These are phyloP conservation scores for Pyrrhoderma noxium DNA, from an alignment of 1,284 basidiomycete genomes.

Conservation along the genomic window DNA sequence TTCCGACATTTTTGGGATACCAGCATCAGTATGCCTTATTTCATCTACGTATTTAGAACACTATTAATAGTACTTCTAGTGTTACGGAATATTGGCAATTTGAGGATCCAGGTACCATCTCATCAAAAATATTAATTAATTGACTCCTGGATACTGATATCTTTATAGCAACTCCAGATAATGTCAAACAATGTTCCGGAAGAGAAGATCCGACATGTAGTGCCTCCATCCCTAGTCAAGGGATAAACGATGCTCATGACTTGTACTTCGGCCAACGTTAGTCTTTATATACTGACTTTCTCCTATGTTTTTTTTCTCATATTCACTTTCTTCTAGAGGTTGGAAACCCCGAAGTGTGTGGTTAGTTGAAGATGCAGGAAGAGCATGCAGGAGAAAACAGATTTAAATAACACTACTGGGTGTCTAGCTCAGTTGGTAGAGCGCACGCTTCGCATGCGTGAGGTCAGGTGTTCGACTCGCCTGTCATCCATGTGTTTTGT, in stretches of 20 bases:
- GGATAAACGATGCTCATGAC: slow-evolving; percentile 14
- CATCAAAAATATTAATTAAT: neutral
- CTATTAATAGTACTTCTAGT: neutral
- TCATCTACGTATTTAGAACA: neutral
- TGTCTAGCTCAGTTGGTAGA: no score
- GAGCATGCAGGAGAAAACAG: no score
- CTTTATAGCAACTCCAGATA: neutral
- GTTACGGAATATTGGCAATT: slow-evolving; percentile 15
- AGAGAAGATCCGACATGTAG: slow-evolving; percentile 18
- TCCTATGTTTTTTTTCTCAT: neutral
- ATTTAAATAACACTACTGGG: no score
- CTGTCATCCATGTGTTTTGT: no score
- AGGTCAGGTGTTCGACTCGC: no score
- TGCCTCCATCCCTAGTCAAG: slow-evolving; percentile 12
- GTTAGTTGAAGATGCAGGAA: no score
- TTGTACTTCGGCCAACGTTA: slow-evolving; percentile 14
- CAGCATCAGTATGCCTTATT: slow-evolving; percentile 9
- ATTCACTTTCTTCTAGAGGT: no score
- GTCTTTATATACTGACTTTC: no score
- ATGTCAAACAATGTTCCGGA: slow-evolving; percentile 8
- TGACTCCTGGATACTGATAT: neutral
- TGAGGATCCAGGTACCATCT: slow-evolving; percentile 10
- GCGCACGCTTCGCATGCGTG: no score
- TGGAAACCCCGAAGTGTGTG: no score
- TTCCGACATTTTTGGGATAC: slow-evolving; percentile 10